Conservation (phyloP, 1,139 yeast species). For the Lodderomyces elongisporus region DNA sequence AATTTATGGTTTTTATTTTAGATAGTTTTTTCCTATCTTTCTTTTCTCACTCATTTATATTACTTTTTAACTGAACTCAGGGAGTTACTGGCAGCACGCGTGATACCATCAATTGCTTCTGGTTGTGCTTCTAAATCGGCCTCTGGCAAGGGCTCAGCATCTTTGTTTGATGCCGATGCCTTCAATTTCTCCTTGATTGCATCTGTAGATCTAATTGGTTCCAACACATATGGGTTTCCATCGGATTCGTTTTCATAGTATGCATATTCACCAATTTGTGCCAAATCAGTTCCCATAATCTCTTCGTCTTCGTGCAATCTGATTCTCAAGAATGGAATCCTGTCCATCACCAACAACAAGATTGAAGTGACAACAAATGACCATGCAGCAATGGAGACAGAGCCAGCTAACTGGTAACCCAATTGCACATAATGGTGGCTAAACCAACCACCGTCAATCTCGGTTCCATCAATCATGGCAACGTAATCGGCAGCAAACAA, state of each 20-base stretch:
- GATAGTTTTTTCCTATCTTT: no score
- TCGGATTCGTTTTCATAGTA: slow-evolving; percentile 52
- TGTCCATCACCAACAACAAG: slow-evolving; percentile 68
- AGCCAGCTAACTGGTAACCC: slow-evolving; percentile 90
- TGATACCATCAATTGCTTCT: slow-evolving; percentile 19
- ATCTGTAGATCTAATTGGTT: slow-evolving; percentile 63
- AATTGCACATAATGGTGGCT: slow-evolving; percentile 86
- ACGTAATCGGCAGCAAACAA: slow-evolving; percentile 91
- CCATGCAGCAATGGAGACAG: slow-evolving; percentile 72
- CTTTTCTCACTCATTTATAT: no score
- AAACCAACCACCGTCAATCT: slow-evolving; percentile 88
- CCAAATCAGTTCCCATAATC: slow-evolving; percentile 79
- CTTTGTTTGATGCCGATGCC: slow-evolving; percentile 14
- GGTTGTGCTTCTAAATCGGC: slow-evolving; percentile 10
- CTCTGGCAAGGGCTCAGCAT: no score
- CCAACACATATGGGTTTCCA: slow-evolving; percentile 55
- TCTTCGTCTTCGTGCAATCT: slow-evolving; percentile 90
- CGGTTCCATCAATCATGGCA: slow-evolving; percentile 70
- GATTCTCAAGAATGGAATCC: slow-evolving; percentile 74
- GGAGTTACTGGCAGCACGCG: slow-evolving; percentile 14
- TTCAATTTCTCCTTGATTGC: slow-evolving; percentile 34
- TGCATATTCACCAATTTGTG: slow-evolving; percentile 84
- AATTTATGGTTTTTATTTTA: no score
- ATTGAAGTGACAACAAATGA: slow-evolving; percentile 72
- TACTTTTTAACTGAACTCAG: no score